Evolutionary conservation across 2,329 filamentous ascomycete species (phyloP).

Genomic region (Cordyceps fumosorosea): DNA sequence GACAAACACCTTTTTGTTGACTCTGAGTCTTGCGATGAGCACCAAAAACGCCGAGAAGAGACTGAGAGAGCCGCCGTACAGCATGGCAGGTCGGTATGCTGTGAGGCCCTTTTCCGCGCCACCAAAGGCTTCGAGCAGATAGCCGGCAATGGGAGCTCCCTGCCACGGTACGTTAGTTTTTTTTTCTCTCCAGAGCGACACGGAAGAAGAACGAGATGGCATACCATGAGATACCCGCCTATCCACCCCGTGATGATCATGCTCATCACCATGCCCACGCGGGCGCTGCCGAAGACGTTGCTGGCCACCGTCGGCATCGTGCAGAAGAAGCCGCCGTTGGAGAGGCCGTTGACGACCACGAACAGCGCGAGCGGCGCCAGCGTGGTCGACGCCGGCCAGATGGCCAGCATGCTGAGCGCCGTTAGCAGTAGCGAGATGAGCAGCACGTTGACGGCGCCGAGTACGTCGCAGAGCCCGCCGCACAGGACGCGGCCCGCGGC

Average conservation of each 20-base stretch:
- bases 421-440: constrained; percentile 44
- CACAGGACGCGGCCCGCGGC: constrained; percentile 50
- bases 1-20: constrained; percentile 30
- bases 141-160: constrained; percentile 54
- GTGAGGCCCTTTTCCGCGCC: constrained; percentile 41
- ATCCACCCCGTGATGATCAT: constrained; percentile 57
- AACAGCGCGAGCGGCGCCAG: constrained; percentile 50
- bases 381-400: constrained; percentile 54
- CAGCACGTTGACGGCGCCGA: constrained; percentile 51
- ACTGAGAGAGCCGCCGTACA: constrained; percentile 50
- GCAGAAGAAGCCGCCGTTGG: constrained; percentile 58
- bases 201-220: too few relatives aligned
- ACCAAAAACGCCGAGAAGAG: constrained; percentile 38
- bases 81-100: constrained; percentile 55
- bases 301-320: constrained; percentile 57
- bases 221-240: constrained; percentile 55
- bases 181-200: neutral
- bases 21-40: constrained; percentile 35
- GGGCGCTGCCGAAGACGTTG: constrained; percentile 49
- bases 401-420: constrained; percentile 50
- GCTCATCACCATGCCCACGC: constrained; percentile 51
- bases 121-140: constrained; percentile 49
- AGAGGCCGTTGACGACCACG: constrained; percentile 51
- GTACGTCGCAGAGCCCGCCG: constrained; percentile 45
- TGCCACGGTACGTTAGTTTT: constrained; percentile 16